A percentile compares a stretch with the other conserved stretches of the same genome.
Evolutionary conservation across 2,329 filamentous ascomycete genomes (phyloP).

Genomic region (Orbilia oligospora): DNA sequence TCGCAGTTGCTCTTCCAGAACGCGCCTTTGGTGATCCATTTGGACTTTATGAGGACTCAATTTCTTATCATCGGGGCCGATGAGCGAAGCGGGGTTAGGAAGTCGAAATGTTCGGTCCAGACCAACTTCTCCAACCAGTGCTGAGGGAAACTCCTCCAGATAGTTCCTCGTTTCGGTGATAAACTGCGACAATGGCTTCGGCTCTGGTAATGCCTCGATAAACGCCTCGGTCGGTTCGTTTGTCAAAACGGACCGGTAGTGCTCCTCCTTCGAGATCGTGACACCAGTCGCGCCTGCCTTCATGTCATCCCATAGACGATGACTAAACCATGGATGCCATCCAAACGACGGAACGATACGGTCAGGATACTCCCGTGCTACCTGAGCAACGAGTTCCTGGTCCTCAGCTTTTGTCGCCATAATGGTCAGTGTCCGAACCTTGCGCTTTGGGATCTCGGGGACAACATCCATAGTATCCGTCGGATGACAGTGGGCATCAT

Average conservation of each 20-base stretch:
- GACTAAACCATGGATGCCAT: constrained; percentile 89
- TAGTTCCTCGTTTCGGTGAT: constrained; percentile 72
- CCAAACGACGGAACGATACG: constrained; percentile 80
- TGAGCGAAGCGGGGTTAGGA: constrained; percentile 68
- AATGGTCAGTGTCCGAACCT: constrained; percentile 72
- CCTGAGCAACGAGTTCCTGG: constrained; percentile 78
- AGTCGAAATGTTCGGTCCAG: constrained; percentile 83
- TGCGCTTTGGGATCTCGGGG: constrained; percentile 46
- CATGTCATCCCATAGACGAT: constrained; percentile 79
- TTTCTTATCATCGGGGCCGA: constrained; percentile 76
- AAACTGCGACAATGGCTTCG: constrained; percentile 74
- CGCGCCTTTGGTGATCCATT: constrained; percentile 77
- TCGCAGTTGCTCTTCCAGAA: constrained; percentile 78
- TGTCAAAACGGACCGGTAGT: constrained; percentile 78
- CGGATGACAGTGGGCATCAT: constrained; percentile 86
- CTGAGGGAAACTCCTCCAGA: constrained; percentile 74
- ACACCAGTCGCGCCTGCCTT: constrained; percentile 41
- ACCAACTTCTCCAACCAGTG: constrained; percentile 83
- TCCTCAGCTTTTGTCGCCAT: constrained; percentile 85
- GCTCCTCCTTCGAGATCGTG: constrained; percentile 65
- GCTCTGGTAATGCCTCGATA: constrained; percentile 73
- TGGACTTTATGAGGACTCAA: constrained; percentile 78
- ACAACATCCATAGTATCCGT: constrained; percentile 78
- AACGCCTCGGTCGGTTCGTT: constrained; percentile 69
- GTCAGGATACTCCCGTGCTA: constrained; percentile 73